Conservation (phyloP, 2,329 filamentous ascomycete species). For the Cercospora zeae-maydis region DNA sequence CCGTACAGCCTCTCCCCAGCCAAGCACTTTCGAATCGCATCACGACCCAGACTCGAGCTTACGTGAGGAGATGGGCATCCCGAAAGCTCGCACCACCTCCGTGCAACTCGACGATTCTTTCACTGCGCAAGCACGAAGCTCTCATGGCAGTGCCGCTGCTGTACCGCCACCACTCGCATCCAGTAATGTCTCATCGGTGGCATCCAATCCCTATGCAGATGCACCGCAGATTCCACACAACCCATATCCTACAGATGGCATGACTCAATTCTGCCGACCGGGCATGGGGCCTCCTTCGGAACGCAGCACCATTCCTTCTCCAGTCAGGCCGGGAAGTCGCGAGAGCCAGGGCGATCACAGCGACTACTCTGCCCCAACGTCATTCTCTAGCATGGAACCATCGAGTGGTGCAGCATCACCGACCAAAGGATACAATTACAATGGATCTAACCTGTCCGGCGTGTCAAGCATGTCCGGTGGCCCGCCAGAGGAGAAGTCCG, state of each 20-base stretch:
- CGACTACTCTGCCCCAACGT: slow-evolving; percentile 85
- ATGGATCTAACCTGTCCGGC: slow-evolving; percentile 34
- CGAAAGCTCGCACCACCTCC: slow-evolving; percentile 38
- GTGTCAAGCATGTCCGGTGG: slow-evolving; percentile 30
- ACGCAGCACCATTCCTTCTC: slow-evolving; percentile 64
- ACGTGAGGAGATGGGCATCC: slow-evolving; percentile 62
- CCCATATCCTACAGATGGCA: slow-evolving; percentile 88
- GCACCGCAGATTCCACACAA: slow-evolving; percentile 78
- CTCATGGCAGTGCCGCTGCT: slow-evolving; percentile 29
- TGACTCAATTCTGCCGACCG: slow-evolving; percentile 88
- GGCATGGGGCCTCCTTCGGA: slow-evolving; percentile 64
- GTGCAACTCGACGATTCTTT: slow-evolving; percentile 34
- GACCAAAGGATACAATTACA: slow-evolving; percentile 55
- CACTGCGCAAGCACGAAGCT: slow-evolving; percentile 28
- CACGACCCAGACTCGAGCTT: slow-evolving; percentile 77
- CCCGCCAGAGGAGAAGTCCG: slow-evolving; percentile 60
- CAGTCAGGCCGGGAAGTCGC: slow-evolving; percentile 72
- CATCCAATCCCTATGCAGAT: slow-evolving; percentile 43
- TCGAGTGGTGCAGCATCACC: slow-evolving; percentile 71
- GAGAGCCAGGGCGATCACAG: slow-evolving; percentile 68
- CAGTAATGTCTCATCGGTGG: slow-evolving; percentile 25
- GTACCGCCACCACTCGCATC: slow-evolving; percentile 24
- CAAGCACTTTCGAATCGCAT: slow-evolving; percentile 87
- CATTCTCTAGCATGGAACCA: slow-evolving; percentile 80
- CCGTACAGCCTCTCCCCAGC: slow-evolving; percentile 91